These are phyloP conservation scores for Pisolithus sp. DNA, from an alignment of 768 basidiomycete species.

Conservation along the genomic window DNA sequence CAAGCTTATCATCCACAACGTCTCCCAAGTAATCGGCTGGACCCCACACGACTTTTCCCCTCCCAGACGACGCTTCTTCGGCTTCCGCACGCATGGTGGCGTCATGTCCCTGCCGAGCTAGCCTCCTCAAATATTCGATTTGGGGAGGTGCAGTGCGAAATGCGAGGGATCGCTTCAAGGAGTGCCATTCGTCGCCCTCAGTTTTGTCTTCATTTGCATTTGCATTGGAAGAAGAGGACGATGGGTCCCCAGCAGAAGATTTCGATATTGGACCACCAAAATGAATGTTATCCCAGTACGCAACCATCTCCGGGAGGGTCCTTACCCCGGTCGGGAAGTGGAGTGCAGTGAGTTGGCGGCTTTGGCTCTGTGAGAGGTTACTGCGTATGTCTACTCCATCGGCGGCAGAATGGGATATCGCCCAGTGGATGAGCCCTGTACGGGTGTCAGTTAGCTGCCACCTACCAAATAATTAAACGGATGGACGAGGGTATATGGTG, in stretches of 20 bases:
- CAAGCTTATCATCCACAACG: too few relatives aligned
- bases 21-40: neutral
- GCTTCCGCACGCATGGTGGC: slow-evolving; percentile 33
- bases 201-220: neutral
- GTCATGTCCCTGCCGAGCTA: slow-evolving; percentile 42
- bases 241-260: too few relatives aligned
- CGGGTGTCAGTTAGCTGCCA: neutral
- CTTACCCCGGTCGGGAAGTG: slow-evolving; percentile 45
- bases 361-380: slow-evolving; percentile 28
- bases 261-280: slow-evolving; percentile 13
- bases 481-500: too few relatives aligned
- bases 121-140: slow-evolving; percentile 37
- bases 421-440: slow-evolving; percentile 61
- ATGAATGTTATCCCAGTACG: slow-evolving; percentile 26
- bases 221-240: neutral
- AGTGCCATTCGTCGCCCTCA: neutral
- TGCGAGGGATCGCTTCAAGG: slow-evolving; percentile 17
- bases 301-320: slow-evolving; percentile 21
- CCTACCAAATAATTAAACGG: neutral
- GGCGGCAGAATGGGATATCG: slow-evolving; percentile 36
- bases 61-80: slow-evolving; percentile 30
- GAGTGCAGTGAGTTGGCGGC: slow-evolving; percentile 41
- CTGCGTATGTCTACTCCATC: slow-evolving; percentile 30
- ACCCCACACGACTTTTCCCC: slow-evolving; percentile 41
- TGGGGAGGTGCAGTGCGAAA: slow-evolving; percentile 31